Base-by-base conservation (phyloP, 768 basidiomycete species). In the Fibroporia radiculosa region DNA sequence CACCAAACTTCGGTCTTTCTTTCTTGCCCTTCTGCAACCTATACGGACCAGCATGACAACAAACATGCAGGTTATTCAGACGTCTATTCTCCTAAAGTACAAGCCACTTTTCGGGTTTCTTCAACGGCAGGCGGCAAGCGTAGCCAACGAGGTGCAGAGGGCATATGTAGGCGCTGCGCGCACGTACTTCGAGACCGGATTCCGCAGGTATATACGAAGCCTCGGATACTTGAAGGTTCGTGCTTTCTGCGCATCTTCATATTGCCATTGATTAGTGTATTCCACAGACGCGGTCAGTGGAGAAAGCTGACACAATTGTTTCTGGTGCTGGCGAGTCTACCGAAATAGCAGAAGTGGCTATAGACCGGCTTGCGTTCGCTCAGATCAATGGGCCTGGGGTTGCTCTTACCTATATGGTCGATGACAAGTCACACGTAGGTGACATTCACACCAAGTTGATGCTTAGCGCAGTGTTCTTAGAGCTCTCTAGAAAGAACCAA, bases 141-240 rank as follows among this genome's bases (percentile, higher is more conserved):
- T 93, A 24, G 93, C 96, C 3, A 74, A 74, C 36, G 93, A 98
- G 62, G 68, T 99, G 19, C 91, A 92, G 60, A 72, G 90, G 41
- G 82, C 88, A 2, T 99, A 99, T 61, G 67, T 85, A 23, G 76
- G 76, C 26, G 78, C 86, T 22, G 84, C 88, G 12, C 80, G 93
- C 31, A 75, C 88, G 18, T 99, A 96, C 61, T 97, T 92, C 48
- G 96, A 99, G 66, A 98, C 96, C 18, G 90, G 85, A 0, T 93
- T 97, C 61, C 71, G 96, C 49, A 70, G 96, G 33, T 99, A 98
- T 61, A 74, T 82, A 19, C 73, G 96, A 35, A 84, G 82, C 57
- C 68, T 99, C 37, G 77, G 80, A 27, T 79, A 72, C 64, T 73
- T 98, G 41, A 88, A 85, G 73, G 86, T 86, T 34, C 39, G 66